These are phyloP conservation scores for Leishmania turanica DNA, from an alignment of 208 protist species.

Conservation along the genomic window DNA sequence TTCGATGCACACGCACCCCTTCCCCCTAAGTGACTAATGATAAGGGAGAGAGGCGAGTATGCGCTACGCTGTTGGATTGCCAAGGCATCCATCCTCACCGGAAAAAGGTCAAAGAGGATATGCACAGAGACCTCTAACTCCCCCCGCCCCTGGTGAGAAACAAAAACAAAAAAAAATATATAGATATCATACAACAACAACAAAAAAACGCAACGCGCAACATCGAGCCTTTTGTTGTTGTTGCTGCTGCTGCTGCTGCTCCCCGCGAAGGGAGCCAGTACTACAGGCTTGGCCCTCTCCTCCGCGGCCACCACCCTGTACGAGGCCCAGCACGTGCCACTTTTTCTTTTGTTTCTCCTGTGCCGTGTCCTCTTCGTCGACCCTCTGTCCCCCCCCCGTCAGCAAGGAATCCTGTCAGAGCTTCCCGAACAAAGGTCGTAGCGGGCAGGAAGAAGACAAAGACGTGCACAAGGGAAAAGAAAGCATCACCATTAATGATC, in stretches of 20 bases:
- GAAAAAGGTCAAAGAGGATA: no score
- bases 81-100: not conserved
- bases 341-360: not conserved
- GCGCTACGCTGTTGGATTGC: not conserved
- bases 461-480: constrained; percentile 53
- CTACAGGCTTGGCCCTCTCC: not conserved
- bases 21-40: not conserved
- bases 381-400: constrained; percentile 12
- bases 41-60: not conserved
- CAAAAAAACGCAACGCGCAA: no score
- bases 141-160: not conserved
- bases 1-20: not conserved
- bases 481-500: constrained; percentile 44
- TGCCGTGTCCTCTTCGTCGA: not conserved
- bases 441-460: constrained; percentile 53
- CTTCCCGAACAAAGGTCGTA: constrained; percentile 29
- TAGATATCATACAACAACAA: no score
- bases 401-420: constrained; percentile 36
- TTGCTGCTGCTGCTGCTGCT: no score
- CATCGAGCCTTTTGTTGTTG: no score
- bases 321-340: not conserved
- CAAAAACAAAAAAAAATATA: not conserved
- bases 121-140: no score
- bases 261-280: no score
- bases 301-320: not conserved